phyloP scores from a whole-genome alignment of 2,329 filamentous ascomycete species.

The Ophiocordyceps robertsii region DNA sequence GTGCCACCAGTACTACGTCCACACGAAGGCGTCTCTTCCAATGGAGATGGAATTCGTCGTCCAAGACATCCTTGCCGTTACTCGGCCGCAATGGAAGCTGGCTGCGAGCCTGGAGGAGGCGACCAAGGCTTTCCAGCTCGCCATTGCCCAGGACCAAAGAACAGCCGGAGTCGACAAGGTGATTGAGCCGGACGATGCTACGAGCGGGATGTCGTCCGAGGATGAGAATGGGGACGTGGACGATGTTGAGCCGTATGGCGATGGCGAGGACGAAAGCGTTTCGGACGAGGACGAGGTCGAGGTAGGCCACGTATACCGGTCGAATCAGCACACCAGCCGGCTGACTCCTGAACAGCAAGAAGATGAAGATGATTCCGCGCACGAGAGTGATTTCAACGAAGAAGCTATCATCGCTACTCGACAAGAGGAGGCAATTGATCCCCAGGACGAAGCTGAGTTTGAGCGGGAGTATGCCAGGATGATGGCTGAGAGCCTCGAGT shows the following conservation, averaged over 20 bases:
- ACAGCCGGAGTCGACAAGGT: conserved; percentile 56
- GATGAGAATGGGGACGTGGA: conserved; percentile 60
- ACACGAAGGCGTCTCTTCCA: conserved; percentile 75
- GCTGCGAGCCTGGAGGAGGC: conserved; percentile 73
- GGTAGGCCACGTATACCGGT: conserved; percentile 18
- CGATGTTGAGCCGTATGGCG: conserved; percentile 47
- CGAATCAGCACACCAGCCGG: neutral
- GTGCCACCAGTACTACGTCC: conserved; percentile 66
- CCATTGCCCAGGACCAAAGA: conserved; percentile 84
- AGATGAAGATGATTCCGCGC: conserved; percentile 31
- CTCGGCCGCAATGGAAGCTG: conserved; percentile 87
- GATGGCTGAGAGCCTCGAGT: conserved; percentile 95
- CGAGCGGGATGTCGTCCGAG: conserved; percentile 59
- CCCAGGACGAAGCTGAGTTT: conserved; percentile 91
- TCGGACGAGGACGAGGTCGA: conserved; percentile 47
- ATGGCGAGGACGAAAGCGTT: conserved; percentile 46
- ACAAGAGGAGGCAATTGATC: conserved; percentile 79
- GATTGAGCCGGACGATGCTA: conserved; percentile 58
- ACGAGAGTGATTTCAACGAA: conserved; percentile 59
- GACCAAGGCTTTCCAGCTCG: conserved; percentile 67
- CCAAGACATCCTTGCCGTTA: conserved; percentile 76
- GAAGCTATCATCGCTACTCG: conserved; percentile 87
- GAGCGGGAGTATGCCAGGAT: conserved; percentile 96
- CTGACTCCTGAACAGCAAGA: conserved; percentile 23
- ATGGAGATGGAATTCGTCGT: conserved; percentile 98